Base-by-base conservation (phyloP, 129 eudicot species). In the Chrysanthemum makinoi region DNA sequence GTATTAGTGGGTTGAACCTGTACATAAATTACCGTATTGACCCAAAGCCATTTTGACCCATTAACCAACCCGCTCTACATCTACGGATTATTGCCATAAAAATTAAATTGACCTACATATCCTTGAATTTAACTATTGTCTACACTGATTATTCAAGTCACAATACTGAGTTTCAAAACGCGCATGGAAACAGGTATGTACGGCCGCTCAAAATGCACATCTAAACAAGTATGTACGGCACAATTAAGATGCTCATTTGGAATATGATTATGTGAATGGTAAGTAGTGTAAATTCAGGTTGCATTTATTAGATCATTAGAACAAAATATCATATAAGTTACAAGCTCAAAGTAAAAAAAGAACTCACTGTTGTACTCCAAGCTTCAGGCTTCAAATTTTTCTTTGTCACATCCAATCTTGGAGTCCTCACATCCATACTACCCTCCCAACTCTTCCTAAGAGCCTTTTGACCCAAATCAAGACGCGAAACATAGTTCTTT, bases 401-500 rank as follows among this genome's bases (percentile, higher is more conserved):
- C 69, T 73, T 83, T 15, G 28, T 62, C 73, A 78, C 61, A 74
- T 82, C 80, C 79, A 72, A 46, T 82, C 84, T 82, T 33, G 91
- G 86, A 80, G 79, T 66, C 83, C 76, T 85, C 63, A 72, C 66
- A 72, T 90, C 95, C 87, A 80, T 79, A 68, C 72, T 82, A 63
- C 97, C 97, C 80, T 91, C 96, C 97, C 96, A 91, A 60, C 95
- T 88, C 86, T 88, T 91, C 67, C 97, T 80, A 79, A 88, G 66
- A 13, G 48, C 66, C 44, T 62, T 62, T 26, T 62, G 66, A 24
- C 66, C 66, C 80, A 82, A 79, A 24, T 84, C 95, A 68, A 88
- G 64, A 47, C 91, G 88, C 47, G 78, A 86, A 72, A 74, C 70
- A 70, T 80, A 66, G 66, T 83, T 91, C 77, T 70, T 91, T 55